These are phyloP conservation scores for Tylopilus subfusipes DNA, from an alignment of 768 basidiomycete genomes.

Conservation along the genomic window DNA sequence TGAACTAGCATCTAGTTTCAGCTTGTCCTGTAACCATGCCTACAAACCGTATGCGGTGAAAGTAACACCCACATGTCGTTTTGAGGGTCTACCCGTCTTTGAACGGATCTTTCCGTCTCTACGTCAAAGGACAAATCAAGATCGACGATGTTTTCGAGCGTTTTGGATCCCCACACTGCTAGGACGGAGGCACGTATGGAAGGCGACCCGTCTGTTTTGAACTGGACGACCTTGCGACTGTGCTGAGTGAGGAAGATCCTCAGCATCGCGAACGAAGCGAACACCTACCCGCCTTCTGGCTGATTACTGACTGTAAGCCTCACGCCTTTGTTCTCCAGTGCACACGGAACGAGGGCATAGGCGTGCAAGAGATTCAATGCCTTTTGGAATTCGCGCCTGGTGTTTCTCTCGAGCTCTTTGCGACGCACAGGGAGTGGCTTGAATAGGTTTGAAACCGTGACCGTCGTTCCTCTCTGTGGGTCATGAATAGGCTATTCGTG, in stretches of 20 bases:
- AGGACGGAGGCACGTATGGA: conserved; percentile 62
- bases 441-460: conserved; percentile 70
- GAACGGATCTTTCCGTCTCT: conserved; percentile 49
- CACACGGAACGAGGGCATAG: conserved; percentile 85
- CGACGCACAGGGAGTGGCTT: conserved; percentile 81
- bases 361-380: conserved; percentile 78
- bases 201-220: conserved; percentile 68
- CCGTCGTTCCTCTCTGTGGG: conserved; percentile 82
- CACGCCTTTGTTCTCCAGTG: conserved; percentile 53
- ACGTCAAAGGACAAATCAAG: conserved; percentile 70
- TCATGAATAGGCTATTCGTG: not conserved
- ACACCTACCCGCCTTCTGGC: conserved; percentile 62
- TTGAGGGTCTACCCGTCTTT: conserved; percentile 19
- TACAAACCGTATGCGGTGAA: not conserved
- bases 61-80: conserved; percentile 21
- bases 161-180: conserved; percentile 82
- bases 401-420: conserved; percentile 86
- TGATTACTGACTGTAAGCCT: conserved; percentile 73
- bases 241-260: conserved; percentile 1
- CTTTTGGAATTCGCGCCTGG: conserved; percentile 86
- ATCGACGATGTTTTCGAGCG: conserved; percentile 69
- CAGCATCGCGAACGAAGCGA: not conserved
- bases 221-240: conserved; percentile 63
- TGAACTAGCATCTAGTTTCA: conserved; percentile 11
- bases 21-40: not conserved